These are phyloP conservation scores for Isoetes engelmannii DNA, from an alignment of 83 land plant species.

Conservation along the genomic window DNA sequence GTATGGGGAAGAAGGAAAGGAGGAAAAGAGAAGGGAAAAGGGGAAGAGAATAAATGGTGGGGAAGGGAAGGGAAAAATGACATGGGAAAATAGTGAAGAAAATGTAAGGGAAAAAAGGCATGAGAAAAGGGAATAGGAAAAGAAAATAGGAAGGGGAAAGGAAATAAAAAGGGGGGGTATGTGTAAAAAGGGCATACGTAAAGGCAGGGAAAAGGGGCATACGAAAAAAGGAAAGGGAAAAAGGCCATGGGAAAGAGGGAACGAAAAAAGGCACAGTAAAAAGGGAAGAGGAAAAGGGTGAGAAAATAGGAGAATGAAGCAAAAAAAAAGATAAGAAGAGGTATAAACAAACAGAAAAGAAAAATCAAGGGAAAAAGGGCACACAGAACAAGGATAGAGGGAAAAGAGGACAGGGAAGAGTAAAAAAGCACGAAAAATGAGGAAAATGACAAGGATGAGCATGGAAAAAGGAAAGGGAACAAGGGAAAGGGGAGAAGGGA, in stretches of 20 bases:
- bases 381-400: neutral
- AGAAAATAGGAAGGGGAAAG: neutral
- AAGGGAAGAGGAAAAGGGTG: neutral
- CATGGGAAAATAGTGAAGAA: neutral
- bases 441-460: neutral
- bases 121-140: neutral
- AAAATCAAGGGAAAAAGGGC: neutral
- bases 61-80: neutral
- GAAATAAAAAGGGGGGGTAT: neutral
- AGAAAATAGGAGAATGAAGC: neutral
- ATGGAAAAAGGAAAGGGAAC: neutral
- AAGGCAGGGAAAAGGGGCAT: neutral
- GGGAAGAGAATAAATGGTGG: neutral
- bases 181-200: neutral
- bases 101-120: neutral
- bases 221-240: neutral
- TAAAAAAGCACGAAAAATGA: neutral
- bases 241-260: neutral
- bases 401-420: neutral
- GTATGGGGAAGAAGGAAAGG: neutral
- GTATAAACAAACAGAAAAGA: neutral
- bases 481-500: neutral
- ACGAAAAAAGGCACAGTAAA: neutral
- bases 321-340: neutral
- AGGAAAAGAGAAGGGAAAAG: neutral